Percentiles rank a stretch among this genome's conserved stretches.
These are phyloP conservation scores for Colletotrichum destructivum DNA, from an alignment of 2,329 filamentous ascomycete genomes.

Conservation along the genomic window DNA sequence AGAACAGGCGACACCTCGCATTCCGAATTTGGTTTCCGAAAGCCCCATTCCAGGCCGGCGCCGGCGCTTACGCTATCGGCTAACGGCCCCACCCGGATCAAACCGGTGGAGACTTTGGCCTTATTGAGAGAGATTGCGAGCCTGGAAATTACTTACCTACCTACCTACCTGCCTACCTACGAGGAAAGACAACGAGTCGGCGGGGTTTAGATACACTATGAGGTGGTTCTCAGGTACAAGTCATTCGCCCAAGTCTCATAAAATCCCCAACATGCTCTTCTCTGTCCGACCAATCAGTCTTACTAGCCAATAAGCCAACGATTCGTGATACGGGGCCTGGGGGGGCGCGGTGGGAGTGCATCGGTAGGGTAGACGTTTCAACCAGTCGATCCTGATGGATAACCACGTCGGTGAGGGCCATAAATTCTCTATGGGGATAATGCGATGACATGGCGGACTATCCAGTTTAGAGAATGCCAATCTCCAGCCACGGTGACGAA, in stretches of 20 bases:
- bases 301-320: not conserved
- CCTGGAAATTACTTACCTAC: not conserved
- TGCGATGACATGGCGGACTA: not conserved
- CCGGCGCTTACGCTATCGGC: not conserved
- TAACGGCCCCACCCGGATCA: not conserved
- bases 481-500: not conserved
- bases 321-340: constrained; percentile 19
- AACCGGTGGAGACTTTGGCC: too few relatives aligned
- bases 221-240: not conserved
- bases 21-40: constrained; percentile 32
- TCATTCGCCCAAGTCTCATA: not conserved
- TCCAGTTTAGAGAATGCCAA: too few relatives aligned
- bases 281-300: constrained; percentile 11
- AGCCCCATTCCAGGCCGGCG: constrained; percentile 3
- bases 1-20: constrained; percentile 10
- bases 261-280: not conserved
- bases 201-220: not conserved
- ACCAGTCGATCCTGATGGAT: constrained; percentile 15
- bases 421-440: not conserved
- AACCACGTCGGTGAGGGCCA: not conserved
- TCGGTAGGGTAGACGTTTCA: constrained; percentile 21
- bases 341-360: constrained; percentile 5
- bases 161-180: not conserved
- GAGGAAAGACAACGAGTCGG: not conserved
- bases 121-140: not conserved